Evolutionary conservation across 2,329 filamentous ascomycete species (phyloP).

Genomic region (Fonsecaea monophora): DNA sequence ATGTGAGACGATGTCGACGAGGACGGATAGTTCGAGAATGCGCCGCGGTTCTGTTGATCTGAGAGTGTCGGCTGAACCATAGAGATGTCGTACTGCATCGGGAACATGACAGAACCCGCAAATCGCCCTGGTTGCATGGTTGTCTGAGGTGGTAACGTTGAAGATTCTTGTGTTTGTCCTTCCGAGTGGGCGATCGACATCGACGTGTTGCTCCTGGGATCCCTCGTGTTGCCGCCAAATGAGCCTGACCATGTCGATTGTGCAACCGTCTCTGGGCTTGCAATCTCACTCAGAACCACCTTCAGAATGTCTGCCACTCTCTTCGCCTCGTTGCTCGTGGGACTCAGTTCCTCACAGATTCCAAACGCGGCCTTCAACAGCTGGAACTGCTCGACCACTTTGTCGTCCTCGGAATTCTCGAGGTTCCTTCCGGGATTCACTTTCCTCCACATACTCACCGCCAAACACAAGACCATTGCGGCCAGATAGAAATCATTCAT

Average conservation of each 20-base stretch:
- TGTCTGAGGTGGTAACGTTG: not conserved
- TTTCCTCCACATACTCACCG: slow-evolving; percentile 38
- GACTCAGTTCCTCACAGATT: slow-evolving; percentile 37
- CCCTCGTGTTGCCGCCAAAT: not conserved
- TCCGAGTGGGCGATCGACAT: not conserved
- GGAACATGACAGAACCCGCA: slow-evolving; percentile 18
- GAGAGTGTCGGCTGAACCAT: slow-evolving; percentile 13
- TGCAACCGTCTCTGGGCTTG: not conserved
- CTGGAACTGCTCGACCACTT: slow-evolving; percentile 19
- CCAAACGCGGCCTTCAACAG: slow-evolving; percentile 32
- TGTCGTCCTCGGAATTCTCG: slow-evolving; percentile 35
- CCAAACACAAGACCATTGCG: slow-evolving; percentile 65
- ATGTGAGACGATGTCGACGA: not conserved
- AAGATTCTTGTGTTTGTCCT: not conserved
- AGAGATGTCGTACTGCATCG: slow-evolving; percentile 23
- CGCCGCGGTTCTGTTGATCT: slow-evolving; percentile 7
- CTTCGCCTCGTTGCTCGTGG: slow-evolving; percentile 36
- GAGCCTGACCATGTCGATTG: not conserved
- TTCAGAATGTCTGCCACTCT: slow-evolving; percentile 37
- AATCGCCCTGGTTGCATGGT: slow-evolving; percentile 7
- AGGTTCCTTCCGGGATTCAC: slow-evolving; percentile 22
- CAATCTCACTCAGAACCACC: slow-evolving; percentile 24
- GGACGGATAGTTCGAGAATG: not conserved
- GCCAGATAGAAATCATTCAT: slow-evolving; percentile 69
- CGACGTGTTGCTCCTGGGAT: not conserved